Base-by-base conservation (phyloP, 2,329 filamentous ascomycete genomes). In the Coniochaeta hoffmannii region DNA sequence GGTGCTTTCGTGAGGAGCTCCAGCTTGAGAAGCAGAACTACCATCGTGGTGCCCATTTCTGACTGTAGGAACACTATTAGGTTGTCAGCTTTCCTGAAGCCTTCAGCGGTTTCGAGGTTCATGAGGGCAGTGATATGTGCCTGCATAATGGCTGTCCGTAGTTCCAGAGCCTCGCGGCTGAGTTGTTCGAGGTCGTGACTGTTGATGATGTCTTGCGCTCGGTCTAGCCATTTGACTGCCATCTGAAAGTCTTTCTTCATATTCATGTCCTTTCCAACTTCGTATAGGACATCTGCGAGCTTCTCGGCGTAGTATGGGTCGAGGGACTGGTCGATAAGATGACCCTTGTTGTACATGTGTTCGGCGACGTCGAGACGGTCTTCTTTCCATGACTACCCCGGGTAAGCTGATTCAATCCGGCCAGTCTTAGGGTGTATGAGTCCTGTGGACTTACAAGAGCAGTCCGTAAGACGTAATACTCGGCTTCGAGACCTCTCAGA, bases 311-410 rank as follows among this genome's bases (percentile, higher is more conserved):
- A 76, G 2, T 69, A 59, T 0, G 77, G 68, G 44, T 85, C 77
- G 2, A 81, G 66, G 1, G 53, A 63, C 22, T 63, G 64, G 35
- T 62, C 68, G 10, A 71, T 67, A n/a, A 58, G 71, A 62, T 73
- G 70, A 1, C 82, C 70, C 62, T 88, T 88, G 34, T 69, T 70
- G 68, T 87, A 92, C 76, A 94, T 83, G 67, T 90, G 83, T 55
- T 96, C 89, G 28, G 89, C 89, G 50, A 91, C 80, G 56, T 93
- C 88, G 14, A 88, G 75, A 38, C 86, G 81, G 38, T 82, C 77
- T 64, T 91, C 85, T 62, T 85, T 83, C 85, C 87, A 96, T 30
- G 86, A 81, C 89, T 93, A 15, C 10, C 0, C 49, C 28, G 62
- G 56, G 24, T 41, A 5, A 26, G 14, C 1, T 22, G 15, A 32